Evolutionary conservation across 2,329 filamentous ascomycete species (phyloP).

Genomic region (Teratosphaeria nubilosa): DNA sequence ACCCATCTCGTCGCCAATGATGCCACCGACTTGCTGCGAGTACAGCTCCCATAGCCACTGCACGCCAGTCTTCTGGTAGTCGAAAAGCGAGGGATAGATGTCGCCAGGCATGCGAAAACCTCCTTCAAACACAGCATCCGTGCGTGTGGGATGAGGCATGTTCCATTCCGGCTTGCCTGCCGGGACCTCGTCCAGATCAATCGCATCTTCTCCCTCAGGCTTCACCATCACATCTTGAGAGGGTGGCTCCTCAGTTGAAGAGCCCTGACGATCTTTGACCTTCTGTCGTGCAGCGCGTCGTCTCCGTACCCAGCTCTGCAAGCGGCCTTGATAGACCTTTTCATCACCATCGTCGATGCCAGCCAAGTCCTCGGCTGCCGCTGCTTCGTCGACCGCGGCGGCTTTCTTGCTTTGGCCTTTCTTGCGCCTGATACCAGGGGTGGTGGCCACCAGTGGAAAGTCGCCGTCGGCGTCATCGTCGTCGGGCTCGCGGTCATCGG

Average conservation of each 20-base stretch:
- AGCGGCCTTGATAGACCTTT: slow-evolving; percentile 61
- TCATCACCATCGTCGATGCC: slow-evolving; percentile 85
- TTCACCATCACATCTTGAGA: slow-evolving; percentile 15
- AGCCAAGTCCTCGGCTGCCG: slow-evolving; percentile 44
- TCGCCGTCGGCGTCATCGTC: slow-evolving; percentile 31
- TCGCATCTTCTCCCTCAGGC: slow-evolving; percentile 28
- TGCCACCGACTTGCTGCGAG: slow-evolving; percentile 80
- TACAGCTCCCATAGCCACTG: slow-evolving; percentile 94
- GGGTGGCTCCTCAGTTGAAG: slow-evolving; percentile 1
- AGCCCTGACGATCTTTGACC: slow-evolving; percentile 10
- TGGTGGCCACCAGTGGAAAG: slow-evolving; percentile 26
- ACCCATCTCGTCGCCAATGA: slow-evolving; percentile 96
- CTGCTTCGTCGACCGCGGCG: slow-evolving; percentile 15
- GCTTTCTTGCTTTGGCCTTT: slow-evolving; percentile 17
- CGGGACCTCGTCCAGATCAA: slow-evolving; percentile 19
- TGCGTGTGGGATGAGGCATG: slow-evolving; percentile 71
- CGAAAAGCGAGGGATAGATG: slow-evolving; percentile 83
- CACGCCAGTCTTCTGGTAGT: slow-evolving; percentile 94
- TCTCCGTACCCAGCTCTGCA: slow-evolving; percentile 63
- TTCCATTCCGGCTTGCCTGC: slow-evolving; percentile 58
- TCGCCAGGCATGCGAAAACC: slow-evolving; percentile 79
- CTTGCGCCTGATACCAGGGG: slow-evolving; percentile 28
- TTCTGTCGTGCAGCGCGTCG: slow-evolving; percentile 49
- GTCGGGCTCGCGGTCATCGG: slow-evolving; percentile 25
- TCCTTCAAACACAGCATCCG: slow-evolving; percentile 65